Evolutionary conservation across 257 asterid genomes (phyloP).

Genomic region (Plantago ovata): DNA sequence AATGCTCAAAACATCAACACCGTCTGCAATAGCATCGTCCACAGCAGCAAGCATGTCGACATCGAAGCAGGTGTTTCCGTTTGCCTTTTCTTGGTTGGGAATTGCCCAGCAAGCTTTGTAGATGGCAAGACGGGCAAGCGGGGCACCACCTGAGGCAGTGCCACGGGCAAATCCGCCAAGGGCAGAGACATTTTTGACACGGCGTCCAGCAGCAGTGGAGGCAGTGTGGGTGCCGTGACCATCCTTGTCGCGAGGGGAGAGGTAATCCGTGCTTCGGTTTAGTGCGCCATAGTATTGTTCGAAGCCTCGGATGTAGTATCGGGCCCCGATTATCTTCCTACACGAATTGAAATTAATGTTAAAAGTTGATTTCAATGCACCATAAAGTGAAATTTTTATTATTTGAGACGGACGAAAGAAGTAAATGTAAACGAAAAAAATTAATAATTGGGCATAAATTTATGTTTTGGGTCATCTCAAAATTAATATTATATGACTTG

Average conservation of each 20-base stretch:
- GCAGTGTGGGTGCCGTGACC: slow-evolving; percentile 97
- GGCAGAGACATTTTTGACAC: slow-evolving; percentile 43
- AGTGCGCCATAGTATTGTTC: slow-evolving; percentile 60
- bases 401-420: no score
- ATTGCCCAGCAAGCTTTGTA: slow-evolving; percentile 91
- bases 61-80: slow-evolving; percentile 65
- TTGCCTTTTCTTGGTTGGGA: slow-evolving; percentile 48
- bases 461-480: no score
- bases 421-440: no score
- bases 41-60: slow-evolving; percentile 90
- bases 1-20: slow-evolving; percentile 69
- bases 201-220: slow-evolving; percentile 62
- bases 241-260: slow-evolving; percentile 83
- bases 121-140: slow-evolving; percentile 70
- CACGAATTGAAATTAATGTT: background rate
- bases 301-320: slow-evolving; percentile 76
- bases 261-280: slow-evolving; percentile 51
- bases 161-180: slow-evolving; percentile 83
- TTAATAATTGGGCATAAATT: no score
- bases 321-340: slow-evolving; percentile 85
- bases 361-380: no score
- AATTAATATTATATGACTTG: no score
- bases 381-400: no score
- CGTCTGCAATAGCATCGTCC: slow-evolving; percentile 88
- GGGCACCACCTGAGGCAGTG: slow-evolving; percentile 85